A percentile compares a stretch with the other conserved stretches of the same genome.
Evolutionary conservation across 495 filamentous ascomycete genomes (phyloP).

Genomic region (Amniculicola lignicola): DNA sequence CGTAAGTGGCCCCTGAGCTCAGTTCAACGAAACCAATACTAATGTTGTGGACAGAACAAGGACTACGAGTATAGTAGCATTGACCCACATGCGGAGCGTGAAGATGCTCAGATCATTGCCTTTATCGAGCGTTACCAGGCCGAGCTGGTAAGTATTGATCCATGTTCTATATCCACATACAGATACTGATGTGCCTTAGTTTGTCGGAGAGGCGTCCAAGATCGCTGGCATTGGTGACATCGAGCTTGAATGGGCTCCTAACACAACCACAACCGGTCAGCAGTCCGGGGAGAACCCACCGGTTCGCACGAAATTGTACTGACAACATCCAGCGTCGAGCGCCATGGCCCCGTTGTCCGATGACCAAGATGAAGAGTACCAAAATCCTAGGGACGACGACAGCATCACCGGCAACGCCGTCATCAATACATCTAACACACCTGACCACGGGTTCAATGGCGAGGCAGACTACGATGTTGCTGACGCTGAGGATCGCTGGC

Average conservation of each 20-base stretch:
- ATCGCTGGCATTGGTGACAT: constrained; percentile 75
- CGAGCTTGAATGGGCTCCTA: constrained; percentile 66
- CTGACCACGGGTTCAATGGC: background rate
- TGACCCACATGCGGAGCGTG: constrained; percentile 57
- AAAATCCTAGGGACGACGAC: background rate
- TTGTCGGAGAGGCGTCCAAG: constrained; percentile 64
- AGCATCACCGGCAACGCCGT: background rate
- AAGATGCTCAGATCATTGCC: constrained; percentile 61
- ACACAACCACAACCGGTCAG: background rate
- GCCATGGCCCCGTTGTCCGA: background rate
- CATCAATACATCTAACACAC: background rate
- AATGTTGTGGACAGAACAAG: constrained; percentile 56
- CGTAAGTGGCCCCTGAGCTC: constrained; percentile 51
- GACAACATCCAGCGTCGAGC: background rate
- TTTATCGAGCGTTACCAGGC: constrained; percentile 90
- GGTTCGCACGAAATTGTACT: background rate
- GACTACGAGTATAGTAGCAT: constrained; percentile 75
- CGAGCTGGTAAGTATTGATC: constrained; percentile 54
- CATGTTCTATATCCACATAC: background rate
- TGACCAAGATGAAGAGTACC: background rate
- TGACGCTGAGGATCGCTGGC: constrained; percentile 29
- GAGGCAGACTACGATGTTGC: constrained; percentile 27
- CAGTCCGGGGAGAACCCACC: background rate
- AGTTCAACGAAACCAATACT: constrained; percentile 1
- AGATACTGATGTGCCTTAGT: constrained; percentile 33